Evolutionary conservation across 2,329 filamentous ascomycete genomes (phyloP).

Genomic region (Phyllosticta citriasiana): DNA sequence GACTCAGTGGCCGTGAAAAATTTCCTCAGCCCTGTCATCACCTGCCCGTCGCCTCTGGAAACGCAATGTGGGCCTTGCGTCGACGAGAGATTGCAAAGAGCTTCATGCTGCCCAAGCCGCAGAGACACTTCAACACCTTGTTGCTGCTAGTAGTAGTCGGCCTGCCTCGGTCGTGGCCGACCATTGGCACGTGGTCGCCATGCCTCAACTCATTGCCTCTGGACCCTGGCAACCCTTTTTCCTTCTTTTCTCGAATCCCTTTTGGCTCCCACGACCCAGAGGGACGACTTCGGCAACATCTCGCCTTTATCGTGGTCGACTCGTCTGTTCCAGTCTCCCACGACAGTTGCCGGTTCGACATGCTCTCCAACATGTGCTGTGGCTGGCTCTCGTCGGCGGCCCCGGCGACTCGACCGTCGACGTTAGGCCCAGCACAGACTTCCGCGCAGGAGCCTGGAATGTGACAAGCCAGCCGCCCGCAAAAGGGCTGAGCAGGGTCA

Average conservation of each 20-base stretch:
- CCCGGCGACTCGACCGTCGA: neutral
- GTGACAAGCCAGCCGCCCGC: neutral
- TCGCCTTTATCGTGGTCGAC: neutral
- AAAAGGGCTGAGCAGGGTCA: neutral
- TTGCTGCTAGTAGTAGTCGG: neutral
- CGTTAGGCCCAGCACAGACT: neutral
- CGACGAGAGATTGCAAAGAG: slow-evolving; percentile 1
- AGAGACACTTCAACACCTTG: neutral
- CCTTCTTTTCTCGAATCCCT: neutral
- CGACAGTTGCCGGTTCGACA: neutral
- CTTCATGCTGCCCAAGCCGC: neutral
- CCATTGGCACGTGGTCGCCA: neutral
- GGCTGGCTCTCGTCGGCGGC: neutral
- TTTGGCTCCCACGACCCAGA: neutral
- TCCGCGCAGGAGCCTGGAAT: neutral
- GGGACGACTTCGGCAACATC: neutral
- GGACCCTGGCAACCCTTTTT: neutral
- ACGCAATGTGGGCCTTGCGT: neutral
- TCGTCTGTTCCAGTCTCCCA: neutral
- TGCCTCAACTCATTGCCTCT: neutral
- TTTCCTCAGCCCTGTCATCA: neutral
- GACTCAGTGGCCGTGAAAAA: neutral
- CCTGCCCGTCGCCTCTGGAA: neutral
- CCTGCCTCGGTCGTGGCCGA: neutral
- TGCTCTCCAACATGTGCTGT: neutral